Evolutionary conservation across 73 alveolate genomes (phyloP), one percentile per base, ranked within the genome.

Genomic region (Paramecium caudatum): DNA sequence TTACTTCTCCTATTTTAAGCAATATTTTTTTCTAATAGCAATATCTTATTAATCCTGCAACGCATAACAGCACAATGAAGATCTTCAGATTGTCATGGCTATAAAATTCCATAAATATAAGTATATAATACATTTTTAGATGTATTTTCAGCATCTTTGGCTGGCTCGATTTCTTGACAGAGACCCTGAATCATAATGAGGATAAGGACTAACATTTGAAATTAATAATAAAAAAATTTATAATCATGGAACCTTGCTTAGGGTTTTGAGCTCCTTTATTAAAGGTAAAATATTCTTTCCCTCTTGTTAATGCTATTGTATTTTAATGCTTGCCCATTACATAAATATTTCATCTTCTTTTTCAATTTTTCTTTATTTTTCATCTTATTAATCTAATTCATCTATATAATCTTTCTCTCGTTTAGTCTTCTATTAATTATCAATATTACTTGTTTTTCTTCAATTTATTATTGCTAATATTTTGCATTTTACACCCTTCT

Each of bases 391-490:
- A 49, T 49, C 70, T 49, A 49, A 49, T 49, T 49, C 19, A 21
- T 49, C 70, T 21, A 49, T 16, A 49, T 55, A 55, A 2, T 55
- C 41, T 55, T 55, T 55, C n/a, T 55, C 80, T 23, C 80, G 23
- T 55, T 12, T 0, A 23, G 13, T 23, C 80, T 55, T 27, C n/a
- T n/a, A n/a, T n/a, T n/a, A n/a, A n/a, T n/a, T n/a, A n/a, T n/a
- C n/a, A n/a, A n/a, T n/a, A 74, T 39, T 74, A 74, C 88, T 21
- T 74, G 1, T 15, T 74, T 74, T 39, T 74, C 88, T 34, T 74
- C 43, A 4, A 74, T 74, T 41, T 74, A 74, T 5, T 15, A 21
- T 74, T 21, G 19, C 32, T 74, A 45, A 19, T 19, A 74, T 16
- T 25, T 23, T 21, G 62, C 68, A 23, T 27, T 39, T 39, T 74